These are phyloP conservation scores for Paecilomyces niveus DNA, from an alignment of 2,329 filamentous ascomycete genomes.

Conservation along the genomic window DNA sequence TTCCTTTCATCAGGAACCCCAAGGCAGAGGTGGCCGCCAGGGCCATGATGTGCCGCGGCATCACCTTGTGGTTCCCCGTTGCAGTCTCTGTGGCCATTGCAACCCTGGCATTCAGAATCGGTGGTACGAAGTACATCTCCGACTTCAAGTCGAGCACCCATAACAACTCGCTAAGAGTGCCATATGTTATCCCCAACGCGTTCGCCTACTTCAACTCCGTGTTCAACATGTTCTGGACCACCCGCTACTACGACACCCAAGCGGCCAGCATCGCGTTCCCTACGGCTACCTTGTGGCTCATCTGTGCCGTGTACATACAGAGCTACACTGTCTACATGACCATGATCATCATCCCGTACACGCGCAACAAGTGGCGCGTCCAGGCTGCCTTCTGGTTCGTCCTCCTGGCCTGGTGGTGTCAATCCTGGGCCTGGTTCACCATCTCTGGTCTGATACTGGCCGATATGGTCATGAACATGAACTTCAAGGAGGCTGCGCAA, in stretches of 20 bases:
- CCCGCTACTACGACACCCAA: conserved; percentile 29
- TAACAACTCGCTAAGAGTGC: conserved; percentile 29
- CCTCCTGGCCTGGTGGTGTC: conserved; percentile 40
- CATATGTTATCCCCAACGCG: conserved; percentile 28
- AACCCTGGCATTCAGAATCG: conserved; percentile 26
- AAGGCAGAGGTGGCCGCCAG: conserved; percentile 29
- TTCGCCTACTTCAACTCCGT: conserved; percentile 41
- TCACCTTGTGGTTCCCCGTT: conserved; percentile 37
- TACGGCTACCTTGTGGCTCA: conserved; percentile 37
- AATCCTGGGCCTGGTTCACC: conserved; percentile 41
- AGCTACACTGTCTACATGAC: conserved; percentile 44
- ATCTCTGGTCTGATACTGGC: conserved; percentile 35
- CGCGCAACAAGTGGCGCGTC: conserved; percentile 35
- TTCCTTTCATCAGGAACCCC: conserved; percentile 35
- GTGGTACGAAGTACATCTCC: conserved; percentile 26
- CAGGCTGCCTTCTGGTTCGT: conserved; percentile 34
- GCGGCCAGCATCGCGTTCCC: conserved; percentile 39
- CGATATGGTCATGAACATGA: conserved; percentile 37
- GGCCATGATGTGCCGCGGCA: conserved; percentile 34
- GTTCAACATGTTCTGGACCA: conserved; percentile 42
- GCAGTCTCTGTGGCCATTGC: conserved; percentile 34
- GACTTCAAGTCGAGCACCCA: conserved; percentile 29
- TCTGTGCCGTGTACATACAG: conserved; percentile 39
- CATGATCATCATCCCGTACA: conserved; percentile 42
- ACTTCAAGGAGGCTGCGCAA: conserved; percentile 21